These are phyloP conservation scores for Pseudonectria buxi DNA, from an alignment of 2,329 filamentous ascomycete genomes.

Conservation along the genomic window DNA sequence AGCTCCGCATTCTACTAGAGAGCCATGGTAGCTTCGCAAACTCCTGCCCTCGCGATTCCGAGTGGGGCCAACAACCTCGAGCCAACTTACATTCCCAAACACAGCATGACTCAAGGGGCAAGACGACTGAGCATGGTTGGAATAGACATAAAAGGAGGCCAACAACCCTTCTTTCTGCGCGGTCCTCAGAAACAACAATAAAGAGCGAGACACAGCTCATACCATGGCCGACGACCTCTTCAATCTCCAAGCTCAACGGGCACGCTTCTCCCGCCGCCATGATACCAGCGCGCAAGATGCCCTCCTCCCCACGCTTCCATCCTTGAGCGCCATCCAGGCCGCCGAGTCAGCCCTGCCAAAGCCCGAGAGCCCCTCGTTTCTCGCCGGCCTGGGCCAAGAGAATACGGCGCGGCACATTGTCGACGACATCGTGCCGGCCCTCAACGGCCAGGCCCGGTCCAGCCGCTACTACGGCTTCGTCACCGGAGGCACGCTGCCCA, in stretches of 20 bases:
- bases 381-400: constrained; percentile 25
- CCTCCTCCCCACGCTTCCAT: constrained; percentile 32
- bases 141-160: no score
- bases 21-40: constrained; percentile 15
- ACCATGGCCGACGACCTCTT: constrained; percentile 22
- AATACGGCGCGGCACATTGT: constrained; percentile 36
- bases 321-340: constrained; percentile 23
- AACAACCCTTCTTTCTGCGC: no score
- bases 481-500: constrained; percentile 71
- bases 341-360: constrained; percentile 36
- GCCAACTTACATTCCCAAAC: not conserved
- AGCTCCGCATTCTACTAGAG: no score
- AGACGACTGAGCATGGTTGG: no score
- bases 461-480: constrained; percentile 83
- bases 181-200: no score
- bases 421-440: constrained; percentile 44
- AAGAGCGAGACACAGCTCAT: no score
- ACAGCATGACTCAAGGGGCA: not conserved
- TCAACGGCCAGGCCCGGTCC: constrained; percentile 60
- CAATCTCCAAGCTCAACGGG: constrained; percentile 15
- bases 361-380: constrained; percentile 23
- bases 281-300: constrained; percentile 10
- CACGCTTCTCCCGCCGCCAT: constrained; percentile 18
- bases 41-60: constrained; percentile 5
- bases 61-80: constrained; percentile 5